Evolutionary conservation across 1,284 basidiomycete species (phyloP).

Genomic region (Leccinum holopus): DNA sequence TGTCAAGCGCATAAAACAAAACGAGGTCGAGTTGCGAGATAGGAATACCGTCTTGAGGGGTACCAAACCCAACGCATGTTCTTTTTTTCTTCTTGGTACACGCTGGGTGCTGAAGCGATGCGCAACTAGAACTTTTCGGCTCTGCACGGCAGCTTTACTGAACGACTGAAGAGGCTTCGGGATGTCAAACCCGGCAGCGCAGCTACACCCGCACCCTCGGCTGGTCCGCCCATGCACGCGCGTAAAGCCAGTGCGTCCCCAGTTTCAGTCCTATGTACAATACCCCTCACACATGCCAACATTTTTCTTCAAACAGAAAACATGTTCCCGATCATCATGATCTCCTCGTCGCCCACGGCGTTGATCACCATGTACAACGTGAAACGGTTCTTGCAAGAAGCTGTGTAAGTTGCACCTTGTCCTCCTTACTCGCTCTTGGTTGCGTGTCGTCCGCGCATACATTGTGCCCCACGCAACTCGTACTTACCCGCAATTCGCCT

Average conservation of each 20-base stretch:
- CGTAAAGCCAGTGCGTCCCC: conserved; percentile 57
- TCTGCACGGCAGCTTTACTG: conserved; percentile 57
- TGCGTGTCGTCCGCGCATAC: background rate
- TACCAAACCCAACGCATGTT: conserved; percentile 66
- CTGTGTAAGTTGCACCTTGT: conserved; percentile 53
- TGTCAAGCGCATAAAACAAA: conserved; percentile 77
- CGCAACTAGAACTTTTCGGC: conserved; percentile 67
- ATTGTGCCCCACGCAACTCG: background rate
- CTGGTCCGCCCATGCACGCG: conserved; percentile 52
- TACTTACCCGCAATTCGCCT: background rate
- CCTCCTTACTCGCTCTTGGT: background rate
- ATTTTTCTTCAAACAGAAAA: conserved; percentile 42
- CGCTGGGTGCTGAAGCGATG: background rate
- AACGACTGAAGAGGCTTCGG: conserved; percentile 74
- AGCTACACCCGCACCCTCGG: conserved; percentile 35
- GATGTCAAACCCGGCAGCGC: conserved; percentile 56
- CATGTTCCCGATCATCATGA: conserved; percentile 91
- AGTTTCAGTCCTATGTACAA: background rate
- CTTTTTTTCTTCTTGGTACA: background rate
- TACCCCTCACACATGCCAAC: background rate
- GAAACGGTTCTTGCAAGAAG: conserved; percentile 88
- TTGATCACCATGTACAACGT: conserved; percentile 99
- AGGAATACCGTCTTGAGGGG: conserved; percentile 76
- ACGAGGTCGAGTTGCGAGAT: conserved; percentile 74
- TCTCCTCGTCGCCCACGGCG: conserved; percentile 93